These are phyloP conservation scores for Phlegmacium glaucopus DNA, from an alignment of 768 basidiomycete species.

Conservation along the genomic window DNA sequence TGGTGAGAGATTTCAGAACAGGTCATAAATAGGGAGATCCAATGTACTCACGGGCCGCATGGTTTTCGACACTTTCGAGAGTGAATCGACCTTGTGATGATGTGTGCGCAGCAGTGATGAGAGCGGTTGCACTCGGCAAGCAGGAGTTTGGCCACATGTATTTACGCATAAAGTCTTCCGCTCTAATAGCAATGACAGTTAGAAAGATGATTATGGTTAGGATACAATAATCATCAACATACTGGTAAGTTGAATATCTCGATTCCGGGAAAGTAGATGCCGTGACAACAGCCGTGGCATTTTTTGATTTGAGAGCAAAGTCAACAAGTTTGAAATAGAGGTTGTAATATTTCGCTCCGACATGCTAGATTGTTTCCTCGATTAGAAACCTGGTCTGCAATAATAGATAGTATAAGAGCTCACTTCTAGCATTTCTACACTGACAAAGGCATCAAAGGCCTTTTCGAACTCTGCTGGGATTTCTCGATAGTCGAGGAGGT, in stretches of 20 bases:
- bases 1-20: constrained; percentile 14
- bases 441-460: constrained; percentile 75
- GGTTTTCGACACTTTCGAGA: constrained; percentile 82
- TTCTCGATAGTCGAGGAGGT: constrained; percentile 88
- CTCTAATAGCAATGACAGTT: constrained; percentile 29
- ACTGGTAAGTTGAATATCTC: constrained; percentile 70
- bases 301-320: constrained; percentile 65
- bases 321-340: constrained; percentile 76
- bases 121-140: constrained; percentile 80
- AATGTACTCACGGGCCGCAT: constrained; percentile 61
- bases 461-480: constrained; percentile 81
- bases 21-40: constrained; percentile 11
- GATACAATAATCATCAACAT: constrained; percentile 23
- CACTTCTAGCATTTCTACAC: constrained; percentile 81
- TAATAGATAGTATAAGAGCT: constrained; percentile 17
- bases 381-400: no score
- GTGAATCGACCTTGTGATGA: constrained; percentile 76
- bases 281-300: constrained; percentile 66
- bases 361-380: constrained; percentile 33
- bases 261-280: constrained; percentile 71
- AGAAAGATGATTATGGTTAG: background rate
- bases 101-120: constrained; percentile 67
- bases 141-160: constrained; percentile 92
- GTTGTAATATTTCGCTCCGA: constrained; percentile 55
- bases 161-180: constrained; percentile 82